Conservation (phyloP, 1,284 basidiomycete genomes). For the Naganishia albida region DNA sequence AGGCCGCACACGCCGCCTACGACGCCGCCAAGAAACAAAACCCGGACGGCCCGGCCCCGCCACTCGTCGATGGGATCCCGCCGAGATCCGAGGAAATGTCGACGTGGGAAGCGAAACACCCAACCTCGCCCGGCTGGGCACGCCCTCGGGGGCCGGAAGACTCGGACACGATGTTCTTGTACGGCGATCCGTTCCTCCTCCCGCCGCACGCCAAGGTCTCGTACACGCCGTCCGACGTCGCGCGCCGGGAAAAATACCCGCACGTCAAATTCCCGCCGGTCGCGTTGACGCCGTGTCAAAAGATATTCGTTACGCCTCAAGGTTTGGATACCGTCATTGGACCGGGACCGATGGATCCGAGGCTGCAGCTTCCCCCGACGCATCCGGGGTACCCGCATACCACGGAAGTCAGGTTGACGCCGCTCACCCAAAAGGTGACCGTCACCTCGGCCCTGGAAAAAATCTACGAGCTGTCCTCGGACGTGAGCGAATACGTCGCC, state of each 20-base stretch:
- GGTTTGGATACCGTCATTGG: conserved; percentile 50
- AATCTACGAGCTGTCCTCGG: conserved; percentile 55
- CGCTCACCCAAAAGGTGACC: conserved; percentile 47
- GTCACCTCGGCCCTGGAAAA: conserved; percentile 53
- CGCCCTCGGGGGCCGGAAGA: background rate
- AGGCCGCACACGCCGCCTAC: background rate
- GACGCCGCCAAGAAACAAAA: conserved; percentile 6
- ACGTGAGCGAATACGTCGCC: conserved; percentile 58
- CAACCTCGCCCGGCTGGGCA: background rate
- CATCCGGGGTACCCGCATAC: conserved; percentile 41
- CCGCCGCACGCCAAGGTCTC: conserved; percentile 32
- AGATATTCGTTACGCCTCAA: conserved; percentile 48
- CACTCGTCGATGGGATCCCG: background rate
- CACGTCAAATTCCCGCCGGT: conserved; percentile 26
- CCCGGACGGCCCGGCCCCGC: background rate
- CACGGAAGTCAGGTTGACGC: conserved; percentile 49
- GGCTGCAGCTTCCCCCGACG: conserved; percentile 37
- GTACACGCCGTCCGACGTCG: conserved; percentile 16
- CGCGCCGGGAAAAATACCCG: conserved; percentile 1
- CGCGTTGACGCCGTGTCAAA: conserved; percentile 47
- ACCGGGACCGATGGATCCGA: conserved; percentile 42
- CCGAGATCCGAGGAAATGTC: conserved; percentile 3
- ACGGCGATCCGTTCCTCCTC: conserved; percentile 32
- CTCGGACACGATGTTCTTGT: conserved; percentile 30
- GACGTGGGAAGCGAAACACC: background rate